Conservation (phyloP, 2,329 filamentous ascomycete genomes). For the Sporothrix phasma region DNA sequence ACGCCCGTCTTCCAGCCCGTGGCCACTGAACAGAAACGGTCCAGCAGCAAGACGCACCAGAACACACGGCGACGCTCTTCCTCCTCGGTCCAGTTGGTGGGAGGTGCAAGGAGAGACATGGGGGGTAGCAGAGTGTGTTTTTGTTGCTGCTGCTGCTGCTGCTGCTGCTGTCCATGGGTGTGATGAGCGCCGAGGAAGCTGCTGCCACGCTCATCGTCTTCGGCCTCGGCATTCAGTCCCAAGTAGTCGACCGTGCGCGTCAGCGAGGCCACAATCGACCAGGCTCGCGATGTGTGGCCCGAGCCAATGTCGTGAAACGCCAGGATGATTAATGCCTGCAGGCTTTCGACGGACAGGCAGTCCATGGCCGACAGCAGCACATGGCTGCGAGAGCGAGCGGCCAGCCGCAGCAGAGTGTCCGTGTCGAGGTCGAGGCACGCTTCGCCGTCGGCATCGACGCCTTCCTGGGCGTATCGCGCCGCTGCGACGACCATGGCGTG, state of each 20-base stretch:
- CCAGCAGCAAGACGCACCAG: constrained; percentile 30
- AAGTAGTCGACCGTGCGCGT: constrained; percentile 30
- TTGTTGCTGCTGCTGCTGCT: neutral
- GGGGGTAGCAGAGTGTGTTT: constrained; percentile 22
- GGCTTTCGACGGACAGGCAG: constrained; percentile 25
- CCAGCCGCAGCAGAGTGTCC: constrained; percentile 16
- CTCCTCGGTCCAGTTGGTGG: constrained; percentile 27
- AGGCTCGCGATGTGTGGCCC: constrained; percentile 23
- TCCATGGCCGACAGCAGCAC: constrained; percentile 27
- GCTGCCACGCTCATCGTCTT: constrained; percentile 15
- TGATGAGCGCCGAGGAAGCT: no score
- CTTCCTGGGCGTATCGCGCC: constrained; percentile 19
- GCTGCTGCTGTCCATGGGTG: neutral
- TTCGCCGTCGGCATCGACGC: constrained; percentile 15
- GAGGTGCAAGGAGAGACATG: constrained; percentile 21
- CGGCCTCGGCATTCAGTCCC: constrained; percentile 28
- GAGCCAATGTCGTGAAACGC: constrained; percentile 27
- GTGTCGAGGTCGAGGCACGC: constrained; percentile 8
- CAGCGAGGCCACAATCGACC: constrained; percentile 30
- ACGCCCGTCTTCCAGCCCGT: constrained; percentile 28
- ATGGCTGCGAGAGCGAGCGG: constrained; percentile 15
- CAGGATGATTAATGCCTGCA: constrained; percentile 28
- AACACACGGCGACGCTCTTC: constrained; percentile 26
- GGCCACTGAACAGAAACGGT: constrained; percentile 25
- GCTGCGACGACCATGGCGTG: constrained; percentile 26